Conservation (phyloP, 129 eudicot species). For the Glebionis coronaria region DNA sequence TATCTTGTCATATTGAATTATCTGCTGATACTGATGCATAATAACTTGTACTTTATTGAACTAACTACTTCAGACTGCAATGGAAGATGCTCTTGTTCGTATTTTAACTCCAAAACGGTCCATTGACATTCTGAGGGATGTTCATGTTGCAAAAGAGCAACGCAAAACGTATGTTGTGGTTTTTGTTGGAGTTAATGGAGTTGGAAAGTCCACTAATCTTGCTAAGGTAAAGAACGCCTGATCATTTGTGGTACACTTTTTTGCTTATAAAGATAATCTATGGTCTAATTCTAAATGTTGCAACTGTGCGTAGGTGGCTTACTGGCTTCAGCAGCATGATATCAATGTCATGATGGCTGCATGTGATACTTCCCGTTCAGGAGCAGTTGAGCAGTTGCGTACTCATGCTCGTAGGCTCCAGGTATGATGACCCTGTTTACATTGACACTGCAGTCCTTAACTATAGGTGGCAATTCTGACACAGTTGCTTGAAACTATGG, state of each 20-base stretch:
- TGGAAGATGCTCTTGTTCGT: constrained; percentile 99
- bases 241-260: background rate
- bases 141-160: constrained; percentile 89
- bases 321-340: constrained; percentile 94
- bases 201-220: constrained; percentile 98
- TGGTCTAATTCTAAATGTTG: constrained; percentile 9
- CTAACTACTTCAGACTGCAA: constrained; percentile 61
- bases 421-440: constrained; percentile 39
- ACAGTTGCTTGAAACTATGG: too few species aligned
- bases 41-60: constrained; percentile 22
- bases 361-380: constrained; percentile 96
- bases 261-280: background rate
- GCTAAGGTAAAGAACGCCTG: constrained; percentile 60
- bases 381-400: constrained; percentile 97
- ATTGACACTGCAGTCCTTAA: background rate
- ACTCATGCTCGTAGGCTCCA: constrained; percentile 98
- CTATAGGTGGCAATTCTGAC: too few species aligned
- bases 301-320: constrained; percentile 67
- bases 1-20: too few species aligned
- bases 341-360: constrained; percentile 99
- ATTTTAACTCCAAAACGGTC: constrained; percentile 92
- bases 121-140: constrained; percentile 93
- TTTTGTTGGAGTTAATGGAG: constrained; percentile 97
- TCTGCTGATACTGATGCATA: too few species aligned
- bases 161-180: constrained; percentile 95